phyloP scores from a whole-genome alignment of 2,329 filamentous ascomycete genomes.

The Hypomyces perniciosus region DNA sequence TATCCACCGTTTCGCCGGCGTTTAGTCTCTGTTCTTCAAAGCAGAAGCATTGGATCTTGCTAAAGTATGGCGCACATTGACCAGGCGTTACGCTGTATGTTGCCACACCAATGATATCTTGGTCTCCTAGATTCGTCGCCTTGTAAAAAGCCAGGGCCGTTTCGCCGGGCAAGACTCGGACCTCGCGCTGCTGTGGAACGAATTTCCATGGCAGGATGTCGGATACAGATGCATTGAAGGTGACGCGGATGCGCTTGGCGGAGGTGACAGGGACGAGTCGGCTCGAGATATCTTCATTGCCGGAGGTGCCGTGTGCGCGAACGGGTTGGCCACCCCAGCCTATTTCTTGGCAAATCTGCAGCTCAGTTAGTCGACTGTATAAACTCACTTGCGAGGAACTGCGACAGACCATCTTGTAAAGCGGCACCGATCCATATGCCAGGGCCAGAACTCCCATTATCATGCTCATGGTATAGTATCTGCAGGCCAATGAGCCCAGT shows the following conservation, averaged over 20 bases:
- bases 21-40: constrained; percentile 95
- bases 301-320: constrained; percentile 59
- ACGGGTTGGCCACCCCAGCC: constrained; percentile 93
- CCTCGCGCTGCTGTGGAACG: constrained; percentile 91
- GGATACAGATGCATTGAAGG: constrained; percentile 92
- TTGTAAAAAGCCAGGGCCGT: constrained; percentile 97
- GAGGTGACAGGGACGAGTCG: constrained; percentile 75
- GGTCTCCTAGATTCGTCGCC: constrained; percentile 81
- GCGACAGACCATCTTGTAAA: constrained; percentile 72
- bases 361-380: constrained; percentile 6
- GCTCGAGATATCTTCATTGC: constrained; percentile 59
- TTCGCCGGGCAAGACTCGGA: constrained; percentile 89
- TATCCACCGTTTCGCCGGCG: constrained; percentile 94
- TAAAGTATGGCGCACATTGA: constrained; percentile 95
- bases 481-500: constrained; percentile 27
- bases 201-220: constrained; percentile 98
- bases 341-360: constrained; percentile 69
- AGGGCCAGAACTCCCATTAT: constrained; percentile 75
- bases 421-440: constrained; percentile 75
- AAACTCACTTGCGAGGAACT: background rate
- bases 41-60: constrained; percentile 99
- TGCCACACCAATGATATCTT: constrained; percentile 95
- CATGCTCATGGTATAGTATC: constrained; percentile 69
- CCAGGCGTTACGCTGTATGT: constrained; percentile 96
- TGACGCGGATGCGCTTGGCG: constrained; percentile 83